Evolutionary conservation across 1,284 basidiomycete genomes (phyloP), one percentile per base, ranked within the genome.

Genomic region (Boletus semigastroideus): DNA sequence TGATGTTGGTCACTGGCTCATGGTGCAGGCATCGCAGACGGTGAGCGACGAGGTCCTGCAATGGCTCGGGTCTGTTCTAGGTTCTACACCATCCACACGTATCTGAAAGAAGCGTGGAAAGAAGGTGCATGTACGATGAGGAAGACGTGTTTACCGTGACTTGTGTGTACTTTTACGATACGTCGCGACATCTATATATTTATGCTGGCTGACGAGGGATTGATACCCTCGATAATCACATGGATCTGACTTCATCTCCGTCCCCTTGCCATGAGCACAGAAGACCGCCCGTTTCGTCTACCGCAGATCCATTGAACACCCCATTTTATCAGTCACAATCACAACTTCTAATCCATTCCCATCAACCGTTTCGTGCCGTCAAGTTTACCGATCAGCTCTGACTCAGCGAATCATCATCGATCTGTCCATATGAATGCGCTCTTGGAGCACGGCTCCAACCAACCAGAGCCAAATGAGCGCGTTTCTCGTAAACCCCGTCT

Each of bases 1-100:
- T 45, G 78, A 74, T 13, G 66, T 63, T 19, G 84, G 85, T 0
- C 87, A 90, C 62, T 90, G 86, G 86, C 49, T 88, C 2, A 77
- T 87, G 81, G 51, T 82, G 3, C 78, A 87, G 60, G 76, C 78
- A 22, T 75, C 74, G 40, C 76, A 83, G 40, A 70, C 72, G 30
- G 72, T 87, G 34, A 78, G 77, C 1, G 59, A 74, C 12, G 71
- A 58, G 45, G 72, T 86, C 9, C 52, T 72, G 4, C 63, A 64
- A 33, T 87, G 82, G 79, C 60, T 86, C 27, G 67, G 69, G 13
- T 47, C 52, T 10, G 10, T 16, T 42, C n/a, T 56, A 2, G 17
- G 31, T 9, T 11, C 48, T 30, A 20, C 20, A 5, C 5, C 5
- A 11, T 1, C 34, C 20, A 8, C 47, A 14, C 49, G 2, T 42